Base-by-base conservation (phyloP, 208 protist species). In the Trypanosoma cruzi region DNA sequence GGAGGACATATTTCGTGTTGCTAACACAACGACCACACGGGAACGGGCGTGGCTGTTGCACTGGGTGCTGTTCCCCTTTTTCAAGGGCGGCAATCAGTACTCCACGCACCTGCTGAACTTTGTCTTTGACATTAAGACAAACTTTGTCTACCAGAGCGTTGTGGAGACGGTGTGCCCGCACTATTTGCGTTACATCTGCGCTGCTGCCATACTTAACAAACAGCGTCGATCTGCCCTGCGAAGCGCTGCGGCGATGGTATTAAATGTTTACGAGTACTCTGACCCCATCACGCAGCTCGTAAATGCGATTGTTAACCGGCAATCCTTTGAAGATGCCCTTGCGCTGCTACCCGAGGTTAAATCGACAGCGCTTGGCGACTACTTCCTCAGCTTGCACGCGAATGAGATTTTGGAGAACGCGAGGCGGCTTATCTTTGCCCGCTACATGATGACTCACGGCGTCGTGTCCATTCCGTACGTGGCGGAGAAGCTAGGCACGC, bases 11-110 rank as follows among this genome's bases (percentile, higher is more conserved):
- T 89, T 89, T 53, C 81, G 86, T 31, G 56, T 68, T 10, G 75
- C 78, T 8, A 87, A 82, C 67, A 76, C 68, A 40, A 92, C 82
- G 26, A 95, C 88, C 31, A 80, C 87, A 37, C 85, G 83, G 2
- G 76, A 81, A 46, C 92, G 93, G 37, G 88, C 82, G 58, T 96
- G 89, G 89, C 77, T 97, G 57, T 79, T 97, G 64, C 93, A 97
- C 77, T 95, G 90, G 90, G 84, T 92, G 20, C 85, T 97, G 54
- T 97, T 97, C 71, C 82, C 92, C n/a, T 96, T 93, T 77, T 97
- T 97, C 82, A 95, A 93, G 80, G 87, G 88, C 29, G 88, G 86
- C 52, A 80, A 69, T 55, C 86, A 93, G 75, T 89, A 92, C 78
- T 82, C 88, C 24, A 68, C 86, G 44, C 77, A 94, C 59, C 60